phyloP scores from a whole-genome alignment of 2,329 filamentous ascomycete genomes.

The Epichloe elymi region DNA sequence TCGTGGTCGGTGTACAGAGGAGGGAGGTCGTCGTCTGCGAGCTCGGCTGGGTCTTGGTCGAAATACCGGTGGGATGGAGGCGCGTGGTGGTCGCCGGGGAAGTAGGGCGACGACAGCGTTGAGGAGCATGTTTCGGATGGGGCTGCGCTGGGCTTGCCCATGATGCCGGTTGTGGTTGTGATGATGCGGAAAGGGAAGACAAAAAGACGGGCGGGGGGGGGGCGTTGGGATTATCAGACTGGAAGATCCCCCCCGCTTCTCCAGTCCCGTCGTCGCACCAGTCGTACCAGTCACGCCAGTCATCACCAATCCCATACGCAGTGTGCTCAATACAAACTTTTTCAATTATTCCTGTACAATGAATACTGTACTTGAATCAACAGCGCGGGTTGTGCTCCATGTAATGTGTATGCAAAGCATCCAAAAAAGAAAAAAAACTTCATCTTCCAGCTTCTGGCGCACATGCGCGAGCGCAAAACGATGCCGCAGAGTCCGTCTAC shows the following conservation, averaged over 20 bases:
- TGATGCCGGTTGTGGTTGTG: conserved; percentile 4
- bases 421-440: not conserved
- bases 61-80: conserved; percentile 17
- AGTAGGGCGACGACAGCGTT: conserved; percentile 6
- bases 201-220: not conserved
- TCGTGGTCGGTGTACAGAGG: conserved; percentile 31
- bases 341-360: not conserved
- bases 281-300: no score
- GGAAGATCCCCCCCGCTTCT: no score
- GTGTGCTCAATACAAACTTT: not conserved
- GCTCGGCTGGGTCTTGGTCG: conserved; percentile 24
- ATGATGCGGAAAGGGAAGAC: not conserved
- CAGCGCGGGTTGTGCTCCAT: not conserved
- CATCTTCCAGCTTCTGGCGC: conserved; percentile 5
- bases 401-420: not conserved
- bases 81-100: not conserved
- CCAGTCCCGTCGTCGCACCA: no score
- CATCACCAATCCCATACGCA: no score
- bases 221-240: no score
- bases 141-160: conserved; percentile 15
- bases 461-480: not conserved
- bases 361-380: no score
- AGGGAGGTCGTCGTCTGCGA: conserved; percentile 27
- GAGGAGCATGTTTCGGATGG: conserved; percentile 7
- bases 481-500: not conserved